Base-by-base conservation (phyloP, 768 basidiomycete genomes). In the Chiua virens region DNA sequence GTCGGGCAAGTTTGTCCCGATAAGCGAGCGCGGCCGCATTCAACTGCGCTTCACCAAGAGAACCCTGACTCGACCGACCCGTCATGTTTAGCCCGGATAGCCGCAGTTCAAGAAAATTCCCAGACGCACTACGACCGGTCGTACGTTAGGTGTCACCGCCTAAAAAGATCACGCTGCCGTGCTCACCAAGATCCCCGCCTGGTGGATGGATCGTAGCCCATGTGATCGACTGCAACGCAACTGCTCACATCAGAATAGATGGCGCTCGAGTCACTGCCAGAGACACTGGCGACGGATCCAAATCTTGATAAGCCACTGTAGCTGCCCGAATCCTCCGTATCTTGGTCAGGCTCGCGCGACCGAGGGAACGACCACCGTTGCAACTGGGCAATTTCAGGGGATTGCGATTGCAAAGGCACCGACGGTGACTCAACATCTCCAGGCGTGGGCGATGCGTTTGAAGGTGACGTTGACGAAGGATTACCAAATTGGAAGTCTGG, bases 401-500 rank as follows among this genome's bases (percentile, higher is more conserved):
- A 83, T 42, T 59, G 58, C 9, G 83, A 83, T 42, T 58, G 58
- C 47, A 61, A 7, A 7, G 57, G 52, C 1, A 53, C 46, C 2
- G 56, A 44, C 1, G 67, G 63, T 4, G 67, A 61, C 23, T 69
- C 69, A 0, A 53, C 25, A 2, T 85, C 83, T 49, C 75, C 77
- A 5, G 80, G 78, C 42, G 73, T 72, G 13, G 78, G 75, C 15
- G 82, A 81, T 17, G 73, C 65, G 56, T 78, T 73, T 3, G 79
- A 73, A 0, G 79, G 60, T 3, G 72, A 59, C 7, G 63, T 73
- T 3, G 77, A 77, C 44, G 72, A 79, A 25, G 84, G 79, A 10
- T 77, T 75, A 51, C 84, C 84, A 56, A 86, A 86, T 41, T 81
- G 81, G 71, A 82, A 86, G 49, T 77, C 78, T 36, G 82, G 82